Base-by-base conservation (phyloP, 441 rosid genomes). In the Adansonia madagascariensis region DNA sequence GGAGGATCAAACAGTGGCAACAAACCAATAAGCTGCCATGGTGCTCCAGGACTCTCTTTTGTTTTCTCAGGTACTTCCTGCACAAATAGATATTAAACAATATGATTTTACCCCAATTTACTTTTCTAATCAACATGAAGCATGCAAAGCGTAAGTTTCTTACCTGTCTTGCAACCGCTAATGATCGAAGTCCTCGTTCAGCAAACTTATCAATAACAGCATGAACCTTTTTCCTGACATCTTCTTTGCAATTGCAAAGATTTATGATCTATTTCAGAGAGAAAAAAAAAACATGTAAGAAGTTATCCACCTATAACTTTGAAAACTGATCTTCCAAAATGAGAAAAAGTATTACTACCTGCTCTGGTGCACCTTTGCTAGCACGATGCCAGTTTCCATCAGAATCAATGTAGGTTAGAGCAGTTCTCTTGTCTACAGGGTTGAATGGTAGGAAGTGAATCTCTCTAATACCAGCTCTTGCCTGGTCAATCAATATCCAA, bases 321-420 rank as follows among this genome's bases (percentile, higher is more conserved):
- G 3, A 31, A 50, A 31, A 10, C 10, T 1, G 7, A 49, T 53
- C 10, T 27, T 56, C 43, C 10, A n/a, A 12, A 31, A 56, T 31
- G 65, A 24, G 66, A 27, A 76, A 73, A 31, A 78, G 73, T 44
- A 24, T 18, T 52, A 64, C 53, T 79, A 92, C 97, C 92, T 92
- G 97, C 88, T 92, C 97, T 15, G 97, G 95, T 14, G 97, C 97
- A 73, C 98, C 98, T 84, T 94, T 94, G 85, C 98, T 92, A 27
- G 91, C 93, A 41, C 98, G 83, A 69, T 91, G 89, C 97, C 95
- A 91, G 62, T 74, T 92, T 20, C 97, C 98, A 74, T 83, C 80
- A 18, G 86, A 85, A 78, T 92, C 96, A 11, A 94, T 77, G 80
- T 92, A 93, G 18, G 98, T 93, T 73, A 91, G 83, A 75, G 97